Conservation (phyloP, 2,329 filamentous ascomycete species). For the Aureobasidium lini region DNA sequence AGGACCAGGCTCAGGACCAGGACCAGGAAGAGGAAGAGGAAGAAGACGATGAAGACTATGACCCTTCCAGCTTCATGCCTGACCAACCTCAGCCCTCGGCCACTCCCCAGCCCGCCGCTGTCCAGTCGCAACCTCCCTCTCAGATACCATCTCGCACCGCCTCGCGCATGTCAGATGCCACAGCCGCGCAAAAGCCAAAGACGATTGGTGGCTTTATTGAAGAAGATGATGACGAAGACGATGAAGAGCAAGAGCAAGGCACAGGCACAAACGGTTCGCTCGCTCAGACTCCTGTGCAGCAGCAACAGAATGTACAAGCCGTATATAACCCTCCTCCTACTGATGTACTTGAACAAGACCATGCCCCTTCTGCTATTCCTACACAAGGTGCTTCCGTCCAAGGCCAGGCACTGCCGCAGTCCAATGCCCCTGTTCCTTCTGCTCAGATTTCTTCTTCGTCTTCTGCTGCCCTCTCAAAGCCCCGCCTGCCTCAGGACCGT, state of each 20-base stretch:
- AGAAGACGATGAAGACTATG: constrained; percentile 34
- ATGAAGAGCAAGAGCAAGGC: constrained; percentile 30
- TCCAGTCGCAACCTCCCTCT: constrained; percentile 25
- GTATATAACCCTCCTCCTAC: constrained; percentile 14
- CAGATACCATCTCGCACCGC: constrained; percentile 40
- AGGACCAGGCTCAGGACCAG: constrained; percentile 37
- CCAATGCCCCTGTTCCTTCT: constrained; percentile 19
- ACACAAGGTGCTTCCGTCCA: constrained; percentile 24
- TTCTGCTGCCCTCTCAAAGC: constrained; percentile 31
- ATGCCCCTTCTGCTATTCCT: constrained; percentile 20
- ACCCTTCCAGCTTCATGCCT: constrained; percentile 26
- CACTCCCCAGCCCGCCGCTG: constrained; percentile 6
- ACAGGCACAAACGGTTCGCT: constrained; percentile 12
- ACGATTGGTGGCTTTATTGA: constrained; percentile 56
- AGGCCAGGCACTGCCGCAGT: constrained; percentile 17
- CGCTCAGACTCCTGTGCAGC: constrained; percentile 15
- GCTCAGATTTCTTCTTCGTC: constrained; percentile 15
- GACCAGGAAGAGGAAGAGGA: constrained; percentile 29
- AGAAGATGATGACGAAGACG: constrained; percentile 55
- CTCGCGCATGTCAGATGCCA: constrained; percentile 28
- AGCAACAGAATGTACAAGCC: constrained; percentile 12
- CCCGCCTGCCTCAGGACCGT: constrained; percentile 62
- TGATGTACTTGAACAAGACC: constrained; percentile 14
- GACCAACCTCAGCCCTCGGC: constrained; percentile 3
- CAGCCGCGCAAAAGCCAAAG: constrained; percentile 37